A percentile compares a stretch with the other conserved stretches of the same genome.
These are phyloP conservation scores for Blastobotrys indianensis DNA, from an alignment of 1,139 yeast genomes.

Conservation along the genomic window DNA sequence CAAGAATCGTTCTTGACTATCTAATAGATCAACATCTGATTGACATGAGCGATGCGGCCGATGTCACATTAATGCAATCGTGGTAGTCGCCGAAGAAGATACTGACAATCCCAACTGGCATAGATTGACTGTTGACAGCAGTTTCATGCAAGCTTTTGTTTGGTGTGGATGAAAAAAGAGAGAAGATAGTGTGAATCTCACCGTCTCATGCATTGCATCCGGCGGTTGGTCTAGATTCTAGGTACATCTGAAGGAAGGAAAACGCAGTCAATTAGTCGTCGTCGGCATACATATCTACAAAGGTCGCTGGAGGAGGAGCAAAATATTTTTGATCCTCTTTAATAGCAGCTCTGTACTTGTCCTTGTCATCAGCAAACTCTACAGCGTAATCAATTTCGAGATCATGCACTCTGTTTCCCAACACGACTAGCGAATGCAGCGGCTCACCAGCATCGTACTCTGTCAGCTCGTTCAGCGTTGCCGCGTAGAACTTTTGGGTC, in stretches of 20 bases:
- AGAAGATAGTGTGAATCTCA: too few relatives aligned
- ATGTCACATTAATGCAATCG: too few relatives aligned
- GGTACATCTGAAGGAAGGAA: constrained; percentile 71
- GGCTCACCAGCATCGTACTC: constrained; percentile 92
- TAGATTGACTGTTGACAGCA: too few relatives aligned
- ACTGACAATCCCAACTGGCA: too few relatives aligned
- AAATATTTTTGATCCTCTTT: constrained; percentile 67
- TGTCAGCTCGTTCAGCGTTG: constrained; percentile 59
- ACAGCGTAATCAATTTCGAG: constrained; percentile 80
- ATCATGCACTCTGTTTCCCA: constrained; percentile 93
- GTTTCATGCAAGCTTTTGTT: too few relatives aligned
- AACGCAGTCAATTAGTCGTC: neutral
- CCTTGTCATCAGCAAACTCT: constrained; percentile 67
- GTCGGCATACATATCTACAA: constrained; percentile 17
- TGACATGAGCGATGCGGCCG: too few relatives aligned
- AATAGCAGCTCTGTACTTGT: constrained; percentile 53
- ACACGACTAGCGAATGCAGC: constrained; percentile 79
- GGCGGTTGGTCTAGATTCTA: constrained; percentile 42
- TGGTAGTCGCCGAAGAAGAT: too few relatives aligned
- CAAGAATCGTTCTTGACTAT: too few relatives aligned
- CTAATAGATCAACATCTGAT: too few relatives aligned
- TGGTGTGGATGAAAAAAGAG: too few relatives aligned
- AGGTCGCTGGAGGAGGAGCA: constrained; percentile 34
- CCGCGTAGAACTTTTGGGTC: constrained; percentile 76
- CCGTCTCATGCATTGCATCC: too few relatives aligned